Conservation (phyloP, 257 asterid genomes). For the Nicotiana tabacum region DNA sequence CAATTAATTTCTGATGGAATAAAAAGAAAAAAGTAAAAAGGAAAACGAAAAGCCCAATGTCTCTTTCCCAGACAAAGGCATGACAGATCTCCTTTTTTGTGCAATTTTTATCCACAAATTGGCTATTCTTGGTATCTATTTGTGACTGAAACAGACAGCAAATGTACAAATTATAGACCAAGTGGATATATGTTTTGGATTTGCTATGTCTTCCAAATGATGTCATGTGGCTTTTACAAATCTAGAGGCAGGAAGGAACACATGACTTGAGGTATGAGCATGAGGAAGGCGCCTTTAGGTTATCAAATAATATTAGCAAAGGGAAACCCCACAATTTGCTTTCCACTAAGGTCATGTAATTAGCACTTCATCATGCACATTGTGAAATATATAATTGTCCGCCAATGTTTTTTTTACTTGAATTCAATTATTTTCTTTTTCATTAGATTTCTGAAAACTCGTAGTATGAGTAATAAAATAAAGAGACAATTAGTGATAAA, state of each 20-base stretch:
- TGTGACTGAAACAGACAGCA: constrained; percentile 2
- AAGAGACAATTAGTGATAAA: no score
- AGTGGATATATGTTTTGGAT: background rate
- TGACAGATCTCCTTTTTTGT: constrained; percentile 17
- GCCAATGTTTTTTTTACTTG: background rate
- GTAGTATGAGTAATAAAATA: background rate
- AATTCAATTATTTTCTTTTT: background rate
- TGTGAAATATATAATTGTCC: background rate
- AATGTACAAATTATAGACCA: background rate
- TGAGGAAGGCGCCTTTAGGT: no score
- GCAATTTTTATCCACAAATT: constrained; percentile 17
- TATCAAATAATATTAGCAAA: background rate
- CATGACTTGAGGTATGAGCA: no score
- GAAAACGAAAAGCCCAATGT: constrained; percentile 11
- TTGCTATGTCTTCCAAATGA: background rate
- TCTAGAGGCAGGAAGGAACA: no score
- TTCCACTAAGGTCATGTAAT: background rate
- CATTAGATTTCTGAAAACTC: no score
- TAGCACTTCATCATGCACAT: background rate
- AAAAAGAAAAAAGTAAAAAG: background rate
- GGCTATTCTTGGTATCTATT: background rate
- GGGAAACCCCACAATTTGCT: no score
- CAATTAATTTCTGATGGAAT: background rate
- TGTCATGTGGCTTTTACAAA: background rate
- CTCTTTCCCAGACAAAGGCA: constrained; percentile 24